These are phyloP conservation scores for Ustilago curta DNA, from an alignment of 1,284 basidiomycete genomes.

Conservation along the genomic window DNA sequence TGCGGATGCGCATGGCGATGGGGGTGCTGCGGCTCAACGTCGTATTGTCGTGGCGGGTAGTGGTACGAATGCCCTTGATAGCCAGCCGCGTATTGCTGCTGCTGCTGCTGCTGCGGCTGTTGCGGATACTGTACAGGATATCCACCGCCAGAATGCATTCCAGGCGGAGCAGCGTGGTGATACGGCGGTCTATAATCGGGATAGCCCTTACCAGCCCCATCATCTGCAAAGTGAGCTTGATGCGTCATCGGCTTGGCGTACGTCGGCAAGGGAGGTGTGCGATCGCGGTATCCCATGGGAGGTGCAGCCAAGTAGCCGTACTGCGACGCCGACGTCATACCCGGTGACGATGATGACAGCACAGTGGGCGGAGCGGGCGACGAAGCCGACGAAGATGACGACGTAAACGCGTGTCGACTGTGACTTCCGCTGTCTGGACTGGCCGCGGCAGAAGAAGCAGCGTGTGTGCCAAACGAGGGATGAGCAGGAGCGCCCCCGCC, in stretches of 20 bases:
- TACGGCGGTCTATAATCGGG: constrained; percentile 39
- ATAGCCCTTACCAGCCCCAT: constrained; percentile 1
- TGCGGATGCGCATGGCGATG: constrained; percentile 5
- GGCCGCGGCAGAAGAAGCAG: background rate
- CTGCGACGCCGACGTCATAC: constrained; percentile 11
- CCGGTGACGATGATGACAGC: constrained; percentile 6
- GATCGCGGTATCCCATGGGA: constrained; percentile 13
- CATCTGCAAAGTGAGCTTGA: constrained; percentile 9
- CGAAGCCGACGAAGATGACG: background rate
- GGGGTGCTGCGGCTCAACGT: background rate
- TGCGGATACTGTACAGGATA: constrained; percentile 12
- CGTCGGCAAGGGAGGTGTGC: constrained; percentile 36
- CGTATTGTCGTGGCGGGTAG: background rate
- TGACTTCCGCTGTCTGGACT: constrained; percentile 1
- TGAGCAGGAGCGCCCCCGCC: background rate
- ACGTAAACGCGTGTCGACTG: background rate
- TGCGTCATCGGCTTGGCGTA: constrained; percentile 27
- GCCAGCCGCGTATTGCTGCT: constrained; percentile 2
- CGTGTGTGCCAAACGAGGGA: constrained; percentile 1
- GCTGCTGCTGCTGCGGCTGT: constrained; percentile 16
- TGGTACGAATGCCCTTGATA: background rate
- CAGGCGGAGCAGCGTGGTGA: constrained; percentile 22
- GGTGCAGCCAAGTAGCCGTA: constrained; percentile 31
- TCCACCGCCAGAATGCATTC: constrained; percentile 5
- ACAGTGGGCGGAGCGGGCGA: background rate